Evolutionary conservation across 2,329 filamentous ascomycete genomes (phyloP).

Genomic region (Nannizziopsis barbatae): DNA sequence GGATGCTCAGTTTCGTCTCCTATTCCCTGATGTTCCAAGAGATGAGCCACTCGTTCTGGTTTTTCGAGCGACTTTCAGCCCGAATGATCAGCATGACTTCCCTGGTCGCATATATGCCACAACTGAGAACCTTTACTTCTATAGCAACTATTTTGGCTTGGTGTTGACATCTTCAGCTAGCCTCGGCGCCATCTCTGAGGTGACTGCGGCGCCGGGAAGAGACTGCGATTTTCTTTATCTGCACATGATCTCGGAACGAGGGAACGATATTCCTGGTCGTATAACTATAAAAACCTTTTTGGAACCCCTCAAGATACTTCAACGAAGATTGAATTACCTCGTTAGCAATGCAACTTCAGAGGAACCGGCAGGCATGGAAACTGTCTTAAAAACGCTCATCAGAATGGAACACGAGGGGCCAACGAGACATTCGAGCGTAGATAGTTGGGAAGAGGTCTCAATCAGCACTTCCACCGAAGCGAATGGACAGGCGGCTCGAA

Average conservation of each 20-base stretch:
- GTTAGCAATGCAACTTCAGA: constrained; percentile 68
- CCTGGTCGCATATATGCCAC: constrained; percentile 82
- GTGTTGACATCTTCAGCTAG: constrained; percentile 70
- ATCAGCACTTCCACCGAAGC: constrained; percentile 44
- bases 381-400: constrained; percentile 59
- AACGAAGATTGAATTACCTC: constrained; percentile 72
- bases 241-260: constrained; percentile 57
- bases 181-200: constrained; percentile 68
- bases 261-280: constrained; percentile 54
- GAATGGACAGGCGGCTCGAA: constrained; percentile 28
- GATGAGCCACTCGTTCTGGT: constrained; percentile 81
- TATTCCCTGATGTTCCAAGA: constrained; percentile 70
- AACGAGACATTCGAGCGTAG: constrained; percentile 59
- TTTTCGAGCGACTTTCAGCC: constrained; percentile 82
- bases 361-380: constrained; percentile 56
- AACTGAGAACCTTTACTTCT: constrained; percentile 81
- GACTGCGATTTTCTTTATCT: constrained; percentile 90
- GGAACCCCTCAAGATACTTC: constrained; percentile 71
- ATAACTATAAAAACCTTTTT: constrained; percentile 89
- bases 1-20: constrained; percentile 80
- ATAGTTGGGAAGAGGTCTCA: constrained; percentile 83
- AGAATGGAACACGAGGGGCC: constrained; percentile 56
- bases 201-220: constrained; percentile 76
- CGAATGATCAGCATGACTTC: constrained; percentile 64
- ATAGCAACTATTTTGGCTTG: constrained; percentile 85